These are phyloP conservation scores for Pichia sp. DNA, from an alignment of 1,139 yeast species.

Conservation along the genomic window DNA sequence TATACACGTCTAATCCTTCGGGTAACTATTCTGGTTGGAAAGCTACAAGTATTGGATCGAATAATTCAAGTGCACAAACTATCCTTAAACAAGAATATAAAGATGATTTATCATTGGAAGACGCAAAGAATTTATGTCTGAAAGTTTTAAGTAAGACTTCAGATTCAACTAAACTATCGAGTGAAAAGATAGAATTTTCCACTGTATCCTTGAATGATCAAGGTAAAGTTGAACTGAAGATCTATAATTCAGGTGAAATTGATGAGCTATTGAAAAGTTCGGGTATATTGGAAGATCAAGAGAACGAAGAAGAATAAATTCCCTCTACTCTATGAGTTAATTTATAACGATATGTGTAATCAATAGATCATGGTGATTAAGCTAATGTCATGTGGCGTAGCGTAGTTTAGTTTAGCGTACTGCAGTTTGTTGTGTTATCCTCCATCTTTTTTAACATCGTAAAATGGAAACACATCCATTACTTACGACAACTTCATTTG, in stretches of 20 bases:
- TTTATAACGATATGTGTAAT: not conserved
- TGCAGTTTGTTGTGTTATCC: too few species aligned
- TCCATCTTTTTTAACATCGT: too few species aligned
- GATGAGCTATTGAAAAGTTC: conserved; percentile 53
- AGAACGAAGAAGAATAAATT: not conserved
- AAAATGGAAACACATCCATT: too few species aligned
- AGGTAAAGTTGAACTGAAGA: conserved; percentile 56
- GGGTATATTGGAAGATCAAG: not conserved
- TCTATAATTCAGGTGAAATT: conserved; percentile 76
- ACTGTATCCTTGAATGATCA: conserved; percentile 50
- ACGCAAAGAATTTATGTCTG: conserved; percentile 82
- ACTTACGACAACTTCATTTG: not conserved
- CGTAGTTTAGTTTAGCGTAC: too few species aligned
- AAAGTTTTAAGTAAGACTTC: conserved; percentile 92
- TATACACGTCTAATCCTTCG: conserved; percentile 92
- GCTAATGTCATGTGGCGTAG: too few species aligned
- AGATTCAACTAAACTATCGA: conserved; percentile 78
- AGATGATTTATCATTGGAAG: conserved; percentile 68
- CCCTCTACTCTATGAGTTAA: too few species aligned
- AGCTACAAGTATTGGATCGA: conserved; percentile 96
- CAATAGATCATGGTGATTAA: not conserved
- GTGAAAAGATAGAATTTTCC: conserved; percentile 87
- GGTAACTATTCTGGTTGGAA: conserved; percentile 99
- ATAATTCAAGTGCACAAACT: conserved; percentile 93
- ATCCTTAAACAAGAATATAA: conserved; percentile 90